Conservation (phyloP, 2,329 filamentous ascomycete species). For the Pseudogymnoascus sp. region DNA sequence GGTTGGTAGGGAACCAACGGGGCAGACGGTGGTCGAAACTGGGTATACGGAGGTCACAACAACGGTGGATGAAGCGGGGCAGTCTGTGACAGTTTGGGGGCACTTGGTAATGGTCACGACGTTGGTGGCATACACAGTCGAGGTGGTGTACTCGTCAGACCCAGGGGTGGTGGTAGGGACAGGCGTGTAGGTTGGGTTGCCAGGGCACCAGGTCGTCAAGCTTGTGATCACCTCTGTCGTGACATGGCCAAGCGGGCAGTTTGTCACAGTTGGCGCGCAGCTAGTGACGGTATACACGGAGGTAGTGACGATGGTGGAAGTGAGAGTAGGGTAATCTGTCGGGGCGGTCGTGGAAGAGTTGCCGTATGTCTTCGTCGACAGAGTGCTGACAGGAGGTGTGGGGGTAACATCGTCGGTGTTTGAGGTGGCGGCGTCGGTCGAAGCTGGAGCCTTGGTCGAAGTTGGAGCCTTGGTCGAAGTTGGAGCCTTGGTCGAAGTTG, state of each 20-base stretch:
- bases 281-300: conserved; percentile 41
- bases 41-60: conserved; percentile 1
- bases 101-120: conserved; percentile 10
- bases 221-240: conserved; percentile 34
- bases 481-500: background rate
- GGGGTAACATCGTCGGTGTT: background rate
- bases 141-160: conserved; percentile 4
- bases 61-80: conserved; percentile 1
- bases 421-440: background rate
- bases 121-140: conserved; percentile 13
- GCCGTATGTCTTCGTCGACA: background rate
- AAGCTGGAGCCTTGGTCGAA: background rate
- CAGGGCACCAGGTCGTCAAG: conserved; percentile 39
- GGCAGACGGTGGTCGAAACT: conserved; percentile 5
- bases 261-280: conserved; percentile 36
- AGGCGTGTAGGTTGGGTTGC: conserved; percentile 4
- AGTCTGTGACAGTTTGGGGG: conserved; percentile 2
- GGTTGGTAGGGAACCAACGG: background rate
- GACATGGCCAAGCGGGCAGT: conserved; percentile 41
- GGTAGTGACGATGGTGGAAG: conserved; percentile 43
- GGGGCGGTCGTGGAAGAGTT: conserved; percentile 3
- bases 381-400: background rate
- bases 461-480: background rate
- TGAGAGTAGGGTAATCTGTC: conserved; percentile 3
- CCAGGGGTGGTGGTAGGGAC: background rate